phyloP scores from a whole-genome alignment of 495 filamentous ascomycete species.

The Thermothielavioides terrestris region DNA sequence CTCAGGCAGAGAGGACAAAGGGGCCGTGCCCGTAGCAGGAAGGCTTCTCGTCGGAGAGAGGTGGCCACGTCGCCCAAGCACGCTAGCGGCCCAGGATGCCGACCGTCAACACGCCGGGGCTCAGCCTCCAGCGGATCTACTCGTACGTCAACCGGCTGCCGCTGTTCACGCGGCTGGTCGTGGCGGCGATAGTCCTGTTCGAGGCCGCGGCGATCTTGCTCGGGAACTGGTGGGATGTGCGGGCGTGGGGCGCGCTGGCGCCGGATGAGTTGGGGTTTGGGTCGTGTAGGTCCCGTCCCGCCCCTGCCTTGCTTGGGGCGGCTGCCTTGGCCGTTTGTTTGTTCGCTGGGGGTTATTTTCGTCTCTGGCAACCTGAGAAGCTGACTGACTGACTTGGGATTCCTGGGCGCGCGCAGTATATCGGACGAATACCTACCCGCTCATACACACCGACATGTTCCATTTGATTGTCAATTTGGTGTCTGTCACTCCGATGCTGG shows the following conservation, averaged over 20 bases:
- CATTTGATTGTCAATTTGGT: constrained; percentile 73
- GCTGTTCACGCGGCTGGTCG: constrained; percentile 68
- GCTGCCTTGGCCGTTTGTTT: neutral
- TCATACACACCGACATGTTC: constrained; percentile 74
- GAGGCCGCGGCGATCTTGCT: constrained; percentile 59
- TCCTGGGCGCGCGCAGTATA: constrained; percentile 72
- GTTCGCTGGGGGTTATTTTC: neutral
- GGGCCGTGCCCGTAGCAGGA: too few species aligned
- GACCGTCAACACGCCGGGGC: constrained; percentile 4
- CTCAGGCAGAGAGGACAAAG: too few species aligned
- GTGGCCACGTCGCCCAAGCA: too few species aligned
- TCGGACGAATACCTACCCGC: constrained; percentile 83
- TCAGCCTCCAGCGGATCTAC: constrained; percentile 36
- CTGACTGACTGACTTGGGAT: neutral
- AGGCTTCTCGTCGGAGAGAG: too few species aligned
- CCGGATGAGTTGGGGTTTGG: constrained; percentile 63
- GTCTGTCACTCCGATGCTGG: constrained; percentile 72
- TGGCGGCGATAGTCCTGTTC: constrained; percentile 58
- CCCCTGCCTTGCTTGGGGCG: neutral
- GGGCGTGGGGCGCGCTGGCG: constrained; percentile 66
- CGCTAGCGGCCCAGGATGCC: constrained; percentile 13
- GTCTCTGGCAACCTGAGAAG: neutral
- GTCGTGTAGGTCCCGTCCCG: constrained; percentile 53
- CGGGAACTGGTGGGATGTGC: constrained; percentile 58
- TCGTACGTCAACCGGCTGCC: constrained; percentile 80